These are phyloP conservation scores for Cladophialophora psammophila DNA, from an alignment of 2,329 filamentous ascomycete genomes.

Conservation along the genomic window DNA sequence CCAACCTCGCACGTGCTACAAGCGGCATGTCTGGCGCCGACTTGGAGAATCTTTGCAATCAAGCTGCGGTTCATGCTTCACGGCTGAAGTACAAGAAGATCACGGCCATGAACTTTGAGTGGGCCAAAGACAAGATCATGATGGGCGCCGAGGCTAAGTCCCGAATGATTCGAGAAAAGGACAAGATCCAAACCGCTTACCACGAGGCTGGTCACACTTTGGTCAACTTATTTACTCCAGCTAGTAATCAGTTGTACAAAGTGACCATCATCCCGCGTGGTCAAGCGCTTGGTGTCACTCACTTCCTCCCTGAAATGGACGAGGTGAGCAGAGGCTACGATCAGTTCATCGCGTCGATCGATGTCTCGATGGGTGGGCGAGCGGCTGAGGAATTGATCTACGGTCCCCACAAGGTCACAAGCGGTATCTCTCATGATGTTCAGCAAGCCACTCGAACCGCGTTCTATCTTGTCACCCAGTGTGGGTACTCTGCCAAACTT, in stretches of 20 bases:
- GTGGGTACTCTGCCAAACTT: conserved; percentile 86
- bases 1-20: conserved; percentile 83
- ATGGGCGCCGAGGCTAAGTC: conserved; percentile 94
- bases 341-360: conserved; percentile 81
- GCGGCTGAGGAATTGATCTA: conserved; percentile 90
- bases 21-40: conserved; percentile 94
- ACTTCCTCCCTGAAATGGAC: conserved; percentile 80
- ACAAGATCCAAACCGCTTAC: conserved; percentile 89
- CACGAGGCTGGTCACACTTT: conserved; percentile 96
- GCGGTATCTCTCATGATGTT: conserved; percentile 84
- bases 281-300: conserved; percentile 83
- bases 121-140: conserved; percentile 97
- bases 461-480: conserved; percentile 84
- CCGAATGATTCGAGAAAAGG: conserved; percentile 88
- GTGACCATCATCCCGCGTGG: conserved; percentile 95
- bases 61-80: conserved; percentile 93
- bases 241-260: conserved; percentile 85
- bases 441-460: conserved; percentile 80
- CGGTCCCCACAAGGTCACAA: conserved; percentile 88
- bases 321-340: conserved; percentile 87
- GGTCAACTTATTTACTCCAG: conserved; percentile 81
- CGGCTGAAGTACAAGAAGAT: conserved; percentile 81
- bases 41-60: conserved; percentile 94
- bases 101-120: conserved; percentile 82
- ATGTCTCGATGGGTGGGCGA: conserved; percentile 83